Evolutionary conservation across 2,329 filamentous ascomycete species (phyloP).

Genomic region (Talaromyces funiculosus): DNA sequence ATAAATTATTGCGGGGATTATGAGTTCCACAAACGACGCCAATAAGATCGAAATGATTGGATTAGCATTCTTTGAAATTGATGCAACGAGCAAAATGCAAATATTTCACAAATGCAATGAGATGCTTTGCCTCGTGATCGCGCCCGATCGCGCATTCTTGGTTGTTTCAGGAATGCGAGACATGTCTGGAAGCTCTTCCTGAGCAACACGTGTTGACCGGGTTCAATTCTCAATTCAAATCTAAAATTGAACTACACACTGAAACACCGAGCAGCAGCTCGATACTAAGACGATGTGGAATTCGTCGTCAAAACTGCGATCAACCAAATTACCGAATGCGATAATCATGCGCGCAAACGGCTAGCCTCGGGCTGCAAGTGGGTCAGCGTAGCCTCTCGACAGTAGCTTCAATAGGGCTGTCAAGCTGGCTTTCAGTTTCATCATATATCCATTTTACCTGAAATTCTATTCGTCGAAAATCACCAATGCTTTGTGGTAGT

Average conservation of each 20-base stretch:
- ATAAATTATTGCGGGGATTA: neutral
- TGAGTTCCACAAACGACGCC: neutral
- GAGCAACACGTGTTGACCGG: neutral
- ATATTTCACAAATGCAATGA: neutral
- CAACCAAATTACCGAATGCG: constrained; percentile 8
- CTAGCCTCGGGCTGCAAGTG: neutral
- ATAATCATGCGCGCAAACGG: constrained; percentile 7
- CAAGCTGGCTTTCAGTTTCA: neutral
- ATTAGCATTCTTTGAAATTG: neutral
- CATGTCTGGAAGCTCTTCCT: neutral
- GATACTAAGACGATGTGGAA: neutral
- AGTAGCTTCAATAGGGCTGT: neutral
- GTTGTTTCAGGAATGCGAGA: constrained; percentile 3
- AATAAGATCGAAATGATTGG: neutral
- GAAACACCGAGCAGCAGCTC: neutral
- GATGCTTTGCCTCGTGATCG: neutral
- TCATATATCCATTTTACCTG: neutral
- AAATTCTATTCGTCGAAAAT: neutral
- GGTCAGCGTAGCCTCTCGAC: neutral
- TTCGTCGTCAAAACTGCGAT: neutral
- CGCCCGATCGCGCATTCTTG: neutral
- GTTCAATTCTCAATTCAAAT: neutral
- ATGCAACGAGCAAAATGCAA: neutral
- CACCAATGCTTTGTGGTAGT: too few species aligned
- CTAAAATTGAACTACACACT: neutral